These are phyloP conservation scores for Debaryomyces fabryi DNA, from an alignment of 1,139 yeast species.

Conservation along the genomic window DNA sequence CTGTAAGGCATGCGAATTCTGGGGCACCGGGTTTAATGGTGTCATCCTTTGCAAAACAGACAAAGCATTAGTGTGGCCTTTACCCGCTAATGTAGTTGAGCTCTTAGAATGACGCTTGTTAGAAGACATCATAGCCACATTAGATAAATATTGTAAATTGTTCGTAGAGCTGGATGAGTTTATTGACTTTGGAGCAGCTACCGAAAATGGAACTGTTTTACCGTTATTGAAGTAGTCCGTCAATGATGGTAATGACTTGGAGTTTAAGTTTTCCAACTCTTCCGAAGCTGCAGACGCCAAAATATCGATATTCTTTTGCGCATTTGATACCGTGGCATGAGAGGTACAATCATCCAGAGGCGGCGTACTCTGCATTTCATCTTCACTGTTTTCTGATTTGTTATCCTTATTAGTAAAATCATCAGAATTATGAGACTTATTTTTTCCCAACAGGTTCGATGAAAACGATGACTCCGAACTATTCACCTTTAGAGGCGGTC, in stretches of 20 bases:
- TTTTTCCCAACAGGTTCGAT: background rate
- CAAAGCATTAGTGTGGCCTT: conserved; percentile 28
- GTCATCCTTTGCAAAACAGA: conserved; percentile 59
- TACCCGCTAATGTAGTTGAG: conserved; percentile 16
- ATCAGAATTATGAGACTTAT: background rate
- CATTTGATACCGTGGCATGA: background rate
- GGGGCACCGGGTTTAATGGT: conserved; percentile 38
- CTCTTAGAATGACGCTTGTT: conserved; percentile 12
- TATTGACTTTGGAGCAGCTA: background rate
- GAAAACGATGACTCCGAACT: conserved; percentile 6
- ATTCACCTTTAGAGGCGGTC: conserved; percentile 4
- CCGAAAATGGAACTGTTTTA: conserved; percentile 14
- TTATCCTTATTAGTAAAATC: conserved; percentile 2
- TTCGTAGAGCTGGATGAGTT: conserved; percentile 10
- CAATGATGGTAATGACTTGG: conserved; percentile 66
- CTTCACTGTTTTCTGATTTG: conserved; percentile 7
- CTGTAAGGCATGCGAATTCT: conserved; percentile 32
- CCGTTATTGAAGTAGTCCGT: conserved; percentile 52
- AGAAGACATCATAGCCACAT: conserved; percentile 22
- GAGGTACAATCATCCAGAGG: conserved; percentile 5
- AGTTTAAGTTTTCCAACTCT: conserved; percentile 58
- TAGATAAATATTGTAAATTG: conserved; percentile 33
- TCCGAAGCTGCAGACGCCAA: conserved; percentile 83
- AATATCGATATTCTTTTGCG: conserved; percentile 67
- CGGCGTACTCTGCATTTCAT: conserved; percentile 6